Conservation (phyloP, 306 rosid species). For the Elaeagnus macrophylla region DNA sequence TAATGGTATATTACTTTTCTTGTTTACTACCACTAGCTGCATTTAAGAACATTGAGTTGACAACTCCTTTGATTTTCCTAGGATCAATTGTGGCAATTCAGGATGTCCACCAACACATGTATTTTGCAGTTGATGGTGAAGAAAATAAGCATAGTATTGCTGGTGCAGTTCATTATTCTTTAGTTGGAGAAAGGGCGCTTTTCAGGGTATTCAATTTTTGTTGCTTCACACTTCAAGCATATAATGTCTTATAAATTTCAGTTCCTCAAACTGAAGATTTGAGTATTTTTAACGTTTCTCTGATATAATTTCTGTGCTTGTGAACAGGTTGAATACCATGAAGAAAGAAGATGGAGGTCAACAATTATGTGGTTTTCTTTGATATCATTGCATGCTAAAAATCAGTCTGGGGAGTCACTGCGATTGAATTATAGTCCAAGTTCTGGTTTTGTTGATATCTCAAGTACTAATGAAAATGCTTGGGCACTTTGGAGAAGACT, state of each 20-base stretch:
- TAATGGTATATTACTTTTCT: conserved; percentile 42
- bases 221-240: conserved; percentile 5
- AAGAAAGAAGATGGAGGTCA: conserved; percentile 56
- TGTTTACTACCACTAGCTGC: conserved; percentile 14
- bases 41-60: conserved; percentile 23
- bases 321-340: conserved; percentile 58
- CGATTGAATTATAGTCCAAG: conserved; percentile 62
- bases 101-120: conserved; percentile 82
- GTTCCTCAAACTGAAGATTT: background rate
- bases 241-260: background rate
- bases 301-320: conserved; percentile 1
- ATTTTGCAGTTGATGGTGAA: conserved; percentile 66
- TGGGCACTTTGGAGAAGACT: conserved; percentile 54
- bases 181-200: conserved; percentile 84
- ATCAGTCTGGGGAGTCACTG: conserved; percentile 55
- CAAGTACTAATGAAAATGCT: conserved; percentile 46
- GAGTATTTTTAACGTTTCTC: background rate
- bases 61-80: conserved; percentile 33
- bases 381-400: conserved; percentile 73
- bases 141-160: conserved; percentile 44
- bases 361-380: conserved; percentile 68
- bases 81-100: conserved; percentile 90
- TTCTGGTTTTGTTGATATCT: conserved; percentile 72
- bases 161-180: conserved; percentile 77
- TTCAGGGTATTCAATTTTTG: conserved; percentile 57